Evolutionary conservation across 768 basidiomycete genomes (phyloP), one percentile per base, ranked within the genome.

Genomic region (Kwoniella europaea): DNA sequence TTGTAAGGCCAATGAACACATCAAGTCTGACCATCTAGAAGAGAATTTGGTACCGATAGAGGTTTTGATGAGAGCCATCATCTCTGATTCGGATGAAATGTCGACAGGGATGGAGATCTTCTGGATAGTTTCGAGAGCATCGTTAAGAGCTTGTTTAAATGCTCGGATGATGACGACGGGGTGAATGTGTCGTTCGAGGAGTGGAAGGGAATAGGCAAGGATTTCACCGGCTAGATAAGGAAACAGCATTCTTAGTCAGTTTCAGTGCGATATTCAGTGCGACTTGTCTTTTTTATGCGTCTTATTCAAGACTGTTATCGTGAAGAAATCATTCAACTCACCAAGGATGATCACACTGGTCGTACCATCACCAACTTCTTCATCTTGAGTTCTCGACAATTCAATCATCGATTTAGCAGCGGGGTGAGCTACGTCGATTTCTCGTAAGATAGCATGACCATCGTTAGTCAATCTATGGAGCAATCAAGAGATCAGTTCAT

Each of bases 361-460:
- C 24, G 97, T 99, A 69, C 96, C 97, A 84, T 98, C 97, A 58
- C 96, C 97, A 74, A 97, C 97, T 81, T 98, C 97, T 85, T 98
- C 97, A 77, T 98, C 97, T 84, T 98, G 97, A 1, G 97, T 98
- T 82, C 97, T 86, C 77, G 93, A 93, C 12, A 98, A 89, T 85
- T 99, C 97, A 74, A 99, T 97, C 96, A 99, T 98, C 76, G 95
- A 97, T 86, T 98, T 99, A 27, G 97, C 96, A 29, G 97, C 97
- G 3, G 96, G 97, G 78, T 99, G 97, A 2, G 95, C 94, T 41
- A 99, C 97, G 76, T 99, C 97, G 76, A 98, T 99, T 84, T 99
- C 97, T 64, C 97, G 91, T 52, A 98, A 86, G 73, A 99, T 98
- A 2, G 97, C 95, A 79, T 99, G 98, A n/a, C 97, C 96, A 79